Percentiles rank a stretch among this genome's conserved stretches.
phyloP scores from a whole-genome alignment of 495 filamentous ascomycete genomes.

The Rhypophila decipiens region DNA sequence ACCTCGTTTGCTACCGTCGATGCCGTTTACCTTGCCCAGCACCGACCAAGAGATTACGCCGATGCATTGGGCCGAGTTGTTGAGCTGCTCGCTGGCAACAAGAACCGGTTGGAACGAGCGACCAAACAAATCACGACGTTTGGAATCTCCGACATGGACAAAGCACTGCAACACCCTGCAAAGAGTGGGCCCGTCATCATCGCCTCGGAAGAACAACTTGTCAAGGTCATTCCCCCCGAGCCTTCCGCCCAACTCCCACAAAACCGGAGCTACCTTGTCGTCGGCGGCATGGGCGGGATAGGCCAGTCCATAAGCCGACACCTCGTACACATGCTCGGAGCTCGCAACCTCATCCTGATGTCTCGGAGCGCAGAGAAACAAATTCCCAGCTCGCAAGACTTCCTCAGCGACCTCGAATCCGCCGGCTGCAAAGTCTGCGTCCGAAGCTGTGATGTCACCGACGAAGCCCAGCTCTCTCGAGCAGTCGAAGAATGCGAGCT shows the following conservation, averaged over 20 bases:
- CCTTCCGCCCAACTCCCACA: not conserved
- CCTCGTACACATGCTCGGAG: constrained; percentile 42
- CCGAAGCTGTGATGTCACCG: constrained; percentile 41
- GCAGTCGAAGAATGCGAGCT: not conserved
- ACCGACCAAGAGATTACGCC: not conserved
- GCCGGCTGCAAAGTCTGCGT: constrained; percentile 20
- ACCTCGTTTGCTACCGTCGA: constrained; percentile 21
- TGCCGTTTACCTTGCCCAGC: constrained; percentile 6
- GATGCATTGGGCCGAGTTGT: not conserved
- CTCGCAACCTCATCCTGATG: constrained; percentile 41
- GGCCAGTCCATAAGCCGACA: constrained; percentile 42
- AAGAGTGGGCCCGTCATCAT: constrained; percentile 5
- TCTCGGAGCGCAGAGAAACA: constrained; percentile 35
- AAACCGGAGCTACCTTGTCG: constrained; percentile 41
- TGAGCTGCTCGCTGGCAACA: not conserved
- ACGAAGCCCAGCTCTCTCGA: not conserved
- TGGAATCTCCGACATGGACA: constrained; percentile 8
- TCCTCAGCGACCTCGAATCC: constrained; percentile 7
- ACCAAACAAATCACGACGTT: constrained; percentile 4
- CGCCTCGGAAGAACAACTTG: not conserved
- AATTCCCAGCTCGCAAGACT: not conserved
- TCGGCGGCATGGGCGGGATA: constrained; percentile 51
- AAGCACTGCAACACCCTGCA: constrained; percentile 12
- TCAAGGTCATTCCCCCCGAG: no score
- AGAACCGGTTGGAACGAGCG: constrained; percentile 1